These are phyloP conservation scores for Globisporangium uncinulatum DNA, from an alignment of 352 stramenopile species.

Conservation along the genomic window DNA sequence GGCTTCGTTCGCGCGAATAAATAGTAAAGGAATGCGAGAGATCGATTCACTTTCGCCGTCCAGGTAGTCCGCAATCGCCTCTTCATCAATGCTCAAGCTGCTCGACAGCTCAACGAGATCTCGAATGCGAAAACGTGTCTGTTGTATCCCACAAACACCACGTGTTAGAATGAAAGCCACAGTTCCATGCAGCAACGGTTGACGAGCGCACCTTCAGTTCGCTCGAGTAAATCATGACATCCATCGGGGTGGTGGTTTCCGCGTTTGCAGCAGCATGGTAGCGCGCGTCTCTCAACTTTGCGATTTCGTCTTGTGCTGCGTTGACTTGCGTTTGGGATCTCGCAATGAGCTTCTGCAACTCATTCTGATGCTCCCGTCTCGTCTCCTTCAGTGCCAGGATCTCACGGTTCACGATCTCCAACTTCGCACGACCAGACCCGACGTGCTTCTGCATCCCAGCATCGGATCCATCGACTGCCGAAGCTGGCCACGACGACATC, in stretches of 20 bases:
- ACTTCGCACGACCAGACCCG: conserved; percentile 19
- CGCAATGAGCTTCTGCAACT: conserved; percentile 12
- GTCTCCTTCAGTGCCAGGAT: conserved; percentile 15
- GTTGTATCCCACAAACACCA: conserved; percentile 6
- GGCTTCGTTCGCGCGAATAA: conserved; percentile 27
- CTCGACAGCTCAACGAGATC: conserved; percentile 29
- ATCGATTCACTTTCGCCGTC: conserved; percentile 26
- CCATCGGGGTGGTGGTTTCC: conserved; percentile 31
- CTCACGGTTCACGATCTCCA: conserved; percentile 26
- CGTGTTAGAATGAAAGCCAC: no score
- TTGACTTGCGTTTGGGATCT: conserved; percentile 26
- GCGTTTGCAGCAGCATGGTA: conserved; percentile 6
- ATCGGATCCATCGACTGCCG: conserved; percentile 3
- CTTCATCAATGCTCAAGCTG: conserved; percentile 32
- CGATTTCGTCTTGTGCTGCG: conserved; percentile 27
- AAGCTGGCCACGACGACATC: conserved; percentile 29
- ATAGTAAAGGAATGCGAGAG: conserved; percentile 29
- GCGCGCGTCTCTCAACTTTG: conserved; percentile 27
- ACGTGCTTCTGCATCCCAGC: conserved; percentile 15
- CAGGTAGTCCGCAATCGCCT: conserved; percentile 27
- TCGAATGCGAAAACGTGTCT: conserved; percentile 35
- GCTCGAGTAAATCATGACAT: conserved; percentile 34
- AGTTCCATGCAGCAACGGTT: not conserved
- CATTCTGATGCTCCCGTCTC: conserved; percentile 1
- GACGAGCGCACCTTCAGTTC: conserved; percentile 48